Percentiles rank a stretch among this genome's conserved stretches.
phyloP scores from a whole-genome alignment of 257 asterid species.

The Parsonsia alboflavescens region DNA sequence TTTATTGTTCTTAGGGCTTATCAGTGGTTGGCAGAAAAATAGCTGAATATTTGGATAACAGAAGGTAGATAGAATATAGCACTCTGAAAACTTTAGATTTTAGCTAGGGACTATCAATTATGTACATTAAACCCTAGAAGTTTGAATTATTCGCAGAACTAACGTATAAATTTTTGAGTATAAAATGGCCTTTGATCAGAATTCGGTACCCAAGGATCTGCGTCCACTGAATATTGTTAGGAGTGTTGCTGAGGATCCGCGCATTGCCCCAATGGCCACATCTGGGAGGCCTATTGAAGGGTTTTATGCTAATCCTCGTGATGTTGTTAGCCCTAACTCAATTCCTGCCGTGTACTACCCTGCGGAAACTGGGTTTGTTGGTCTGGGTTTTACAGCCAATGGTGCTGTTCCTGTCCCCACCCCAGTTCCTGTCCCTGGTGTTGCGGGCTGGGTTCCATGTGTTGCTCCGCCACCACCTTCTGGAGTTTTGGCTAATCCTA shows the following conservation, averaged over 20 bases:
- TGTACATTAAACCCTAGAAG: background rate
- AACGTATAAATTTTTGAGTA: constrained; percentile 3
- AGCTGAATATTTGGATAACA: background rate
- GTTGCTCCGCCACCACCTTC: constrained; percentile 40
- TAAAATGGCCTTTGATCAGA: constrained; percentile 79
- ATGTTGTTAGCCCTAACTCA: constrained; percentile 45
- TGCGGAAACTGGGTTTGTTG: constrained; percentile 47
- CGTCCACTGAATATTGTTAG: constrained; percentile 65
- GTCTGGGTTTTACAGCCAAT: constrained; percentile 44
- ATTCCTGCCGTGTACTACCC: constrained; percentile 59
- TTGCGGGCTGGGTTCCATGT: constrained; percentile 59
- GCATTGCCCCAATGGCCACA: constrained; percentile 50
- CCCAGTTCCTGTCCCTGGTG: constrained; percentile 32
- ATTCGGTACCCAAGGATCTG: constrained; percentile 61
- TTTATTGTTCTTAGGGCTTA: background rate
- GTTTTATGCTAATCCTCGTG: constrained; percentile 46
- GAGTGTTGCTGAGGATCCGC: constrained; percentile 55
- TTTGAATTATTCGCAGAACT: constrained; percentile 7
- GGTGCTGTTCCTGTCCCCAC: constrained; percentile 13
- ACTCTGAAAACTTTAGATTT: background rate
- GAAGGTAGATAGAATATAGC: background rate
- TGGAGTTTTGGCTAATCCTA: constrained; percentile 28
- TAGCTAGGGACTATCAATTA: background rate
- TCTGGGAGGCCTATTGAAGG: constrained; percentile 64
- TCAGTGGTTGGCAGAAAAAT: background rate